Conservation (phyloP, 2,329 filamentous ascomycete genomes). For the Rugonectria rugulosa region DNA sequence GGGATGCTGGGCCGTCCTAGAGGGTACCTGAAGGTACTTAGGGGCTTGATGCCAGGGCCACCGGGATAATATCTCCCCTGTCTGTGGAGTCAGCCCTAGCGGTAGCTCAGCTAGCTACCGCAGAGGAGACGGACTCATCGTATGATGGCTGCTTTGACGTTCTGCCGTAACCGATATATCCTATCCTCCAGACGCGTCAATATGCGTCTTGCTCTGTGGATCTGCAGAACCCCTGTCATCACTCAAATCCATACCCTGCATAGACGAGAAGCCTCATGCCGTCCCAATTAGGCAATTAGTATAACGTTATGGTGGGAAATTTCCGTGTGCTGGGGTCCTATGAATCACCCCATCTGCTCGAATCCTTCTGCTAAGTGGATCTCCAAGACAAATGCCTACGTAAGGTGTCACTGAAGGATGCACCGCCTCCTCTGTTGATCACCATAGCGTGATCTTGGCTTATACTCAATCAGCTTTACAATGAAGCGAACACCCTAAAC, state of each 20-base stretch:
- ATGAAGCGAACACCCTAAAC: background rate
- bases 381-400: too few relatives aligned
- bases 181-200: conserved; percentile 11
- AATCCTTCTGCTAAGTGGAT: too few relatives aligned
- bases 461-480: background rate
- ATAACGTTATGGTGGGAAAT: too few relatives aligned
- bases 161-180: too few relatives aligned
- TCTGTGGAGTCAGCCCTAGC: too few relatives aligned
- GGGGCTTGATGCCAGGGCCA: too few relatives aligned
- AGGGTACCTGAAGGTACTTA: too few relatives aligned
- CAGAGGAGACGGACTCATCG: too few relatives aligned
- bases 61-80: too few relatives aligned
- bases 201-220: background rate
- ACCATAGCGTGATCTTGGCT: background rate
- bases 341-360: conserved; percentile 1
- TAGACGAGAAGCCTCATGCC: background rate
- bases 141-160: too few relatives aligned
- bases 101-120: too few relatives aligned
- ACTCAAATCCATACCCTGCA: background rate
- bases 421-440: background rate
- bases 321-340: background rate
- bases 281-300: conserved; percentile 3
- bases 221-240: background rate
- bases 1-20: too few relatives aligned
- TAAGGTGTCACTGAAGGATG: background rate